A percentile compares a stretch with the other conserved stretches of the same genome.
Conservation (phyloP, 1,284 basidiomycete genomes). For the Puccinia novopanici region DNA sequence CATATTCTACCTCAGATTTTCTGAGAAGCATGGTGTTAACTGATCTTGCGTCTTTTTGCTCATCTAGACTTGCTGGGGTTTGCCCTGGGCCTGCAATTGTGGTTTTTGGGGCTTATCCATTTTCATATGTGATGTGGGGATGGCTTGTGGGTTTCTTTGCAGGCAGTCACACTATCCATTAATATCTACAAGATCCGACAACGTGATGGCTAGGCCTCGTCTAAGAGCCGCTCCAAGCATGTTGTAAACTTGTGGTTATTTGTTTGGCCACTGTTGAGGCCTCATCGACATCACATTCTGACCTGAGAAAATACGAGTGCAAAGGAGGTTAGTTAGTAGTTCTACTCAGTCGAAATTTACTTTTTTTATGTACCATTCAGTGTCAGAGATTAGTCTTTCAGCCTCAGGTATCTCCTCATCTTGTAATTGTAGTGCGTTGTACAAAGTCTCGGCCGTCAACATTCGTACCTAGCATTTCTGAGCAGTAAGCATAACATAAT, state of each 20-base stretch:
- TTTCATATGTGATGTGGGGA: constrained; percentile 32
- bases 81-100: constrained; percentile 41
- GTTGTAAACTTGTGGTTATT: neutral
- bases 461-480: constrained; percentile 29
- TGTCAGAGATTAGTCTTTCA: constrained; percentile 24
- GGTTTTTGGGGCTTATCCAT: constrained; percentile 35
- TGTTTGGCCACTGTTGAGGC: neutral
- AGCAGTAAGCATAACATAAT: neutral
- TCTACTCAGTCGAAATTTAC: neutral
- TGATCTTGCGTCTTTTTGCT: neutral
- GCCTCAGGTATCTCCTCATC: constrained; percentile 35
- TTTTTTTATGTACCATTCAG: constrained; percentile 27
- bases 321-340: neutral
- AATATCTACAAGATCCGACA: neutral
- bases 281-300: neutral
- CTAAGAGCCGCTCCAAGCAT: neutral
- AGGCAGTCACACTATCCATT: neutral
- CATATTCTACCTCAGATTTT: neutral
- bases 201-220: neutral
- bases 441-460: constrained; percentile 35
- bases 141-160: constrained; percentile 32
- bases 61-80: constrained; percentile 28
- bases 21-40: no score
- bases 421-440: constrained; percentile 36
- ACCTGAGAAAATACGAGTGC: neutral